A percentile compares a stretch with the other conserved stretches of the same genome.
Conservation (phyloP, 768 basidiomycete species). For the Macrolepiota dolichaula region DNA sequence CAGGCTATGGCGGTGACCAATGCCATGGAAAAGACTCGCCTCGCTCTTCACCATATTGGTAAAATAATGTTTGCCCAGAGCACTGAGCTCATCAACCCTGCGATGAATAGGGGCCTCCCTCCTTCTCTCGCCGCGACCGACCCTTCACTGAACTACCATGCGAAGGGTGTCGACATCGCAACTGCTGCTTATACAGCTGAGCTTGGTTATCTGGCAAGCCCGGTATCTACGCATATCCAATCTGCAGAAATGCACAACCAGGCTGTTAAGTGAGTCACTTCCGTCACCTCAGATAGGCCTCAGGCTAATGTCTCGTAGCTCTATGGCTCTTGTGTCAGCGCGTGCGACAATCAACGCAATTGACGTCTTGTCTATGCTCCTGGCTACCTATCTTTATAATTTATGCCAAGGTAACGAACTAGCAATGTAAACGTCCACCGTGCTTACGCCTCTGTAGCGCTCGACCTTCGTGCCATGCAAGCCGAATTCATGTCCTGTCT, state of each 20-base stretch:
- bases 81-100: constrained; percentile 75
- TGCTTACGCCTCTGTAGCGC: constrained; percentile 34
- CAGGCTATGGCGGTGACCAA: constrained; percentile 76
- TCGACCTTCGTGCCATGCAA: constrained; percentile 77
- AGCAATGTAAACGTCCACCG: not conserved
- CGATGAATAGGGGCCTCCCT: constrained; percentile 76
- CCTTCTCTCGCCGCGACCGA: constrained; percentile 72
- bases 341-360: constrained; percentile 68
- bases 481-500: constrained; percentile 51
- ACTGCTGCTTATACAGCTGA: constrained; percentile 79
- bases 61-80: constrained; percentile 68
- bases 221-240: constrained; percentile 78
- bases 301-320: constrained; percentile 26
- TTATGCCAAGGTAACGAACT: constrained; percentile 56
- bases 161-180: constrained; percentile 78
- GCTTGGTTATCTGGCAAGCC: constrained; percentile 73
- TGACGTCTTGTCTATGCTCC: constrained; percentile 67
- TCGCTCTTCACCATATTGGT: constrained; percentile 66
- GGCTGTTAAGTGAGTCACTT: constrained; percentile 63
- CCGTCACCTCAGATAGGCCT: not conserved
- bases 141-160: constrained; percentile 74
- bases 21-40: constrained; percentile 86
- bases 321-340: constrained; percentile 68
- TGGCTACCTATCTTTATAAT: constrained; percentile 68
- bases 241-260: constrained; percentile 87